A percentile compares a stretch with the other conserved stretches of the same genome.
Conservation (phyloP, 768 basidiomycete species). For the Tricholoma matsutake region DNA sequence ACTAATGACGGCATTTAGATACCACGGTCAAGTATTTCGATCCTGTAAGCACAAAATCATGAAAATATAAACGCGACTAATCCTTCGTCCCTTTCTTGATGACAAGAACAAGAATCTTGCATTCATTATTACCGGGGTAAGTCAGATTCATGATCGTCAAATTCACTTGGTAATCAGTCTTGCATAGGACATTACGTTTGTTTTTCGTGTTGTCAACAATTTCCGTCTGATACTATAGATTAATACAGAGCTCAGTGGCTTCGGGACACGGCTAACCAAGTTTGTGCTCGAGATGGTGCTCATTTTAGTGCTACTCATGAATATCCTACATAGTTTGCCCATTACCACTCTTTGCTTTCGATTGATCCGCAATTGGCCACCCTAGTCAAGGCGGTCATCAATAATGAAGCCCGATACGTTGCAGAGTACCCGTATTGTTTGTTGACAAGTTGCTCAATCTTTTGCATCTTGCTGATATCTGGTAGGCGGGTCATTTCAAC, state of each 20-base stretch:
- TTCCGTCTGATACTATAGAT: conserved; percentile 6
- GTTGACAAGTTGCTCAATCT: conserved; percentile 10
- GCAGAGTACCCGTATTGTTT: conserved; percentile 72
- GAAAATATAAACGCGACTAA: not conserved
- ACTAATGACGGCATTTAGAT: conserved; percentile 37
- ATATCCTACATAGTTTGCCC: conserved; percentile 52
- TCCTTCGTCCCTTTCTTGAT: not conserved
- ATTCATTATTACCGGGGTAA: conserved; percentile 76
- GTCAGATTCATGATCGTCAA: conserved; percentile 15
- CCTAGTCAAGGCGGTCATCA: conserved; percentile 78
- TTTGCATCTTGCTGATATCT: not conserved
- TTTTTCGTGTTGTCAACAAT: conserved; percentile 7
- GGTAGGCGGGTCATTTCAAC: conserved; percentile 70
- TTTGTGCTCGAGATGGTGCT: conserved; percentile 19
- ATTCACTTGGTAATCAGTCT: conserved; percentile 2
- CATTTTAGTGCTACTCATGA: conserved; percentile 3
- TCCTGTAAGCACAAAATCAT: conserved; percentile 32
- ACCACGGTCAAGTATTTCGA: conserved; percentile 79
- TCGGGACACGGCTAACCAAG: conserved; percentile 79
- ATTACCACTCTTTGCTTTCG: conserved; percentile 59
- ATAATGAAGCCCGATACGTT: conserved; percentile 75
- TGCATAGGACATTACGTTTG: conserved; percentile 69
- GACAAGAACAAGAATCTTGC: conserved; percentile 62
- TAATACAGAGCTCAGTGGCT: conserved; percentile 72
- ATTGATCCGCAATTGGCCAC: conserved; percentile 56